Evolutionary conservation across 192 early-diverging fungal species (phyloP).

Genomic region (Cetraspora pellucida): DNA sequence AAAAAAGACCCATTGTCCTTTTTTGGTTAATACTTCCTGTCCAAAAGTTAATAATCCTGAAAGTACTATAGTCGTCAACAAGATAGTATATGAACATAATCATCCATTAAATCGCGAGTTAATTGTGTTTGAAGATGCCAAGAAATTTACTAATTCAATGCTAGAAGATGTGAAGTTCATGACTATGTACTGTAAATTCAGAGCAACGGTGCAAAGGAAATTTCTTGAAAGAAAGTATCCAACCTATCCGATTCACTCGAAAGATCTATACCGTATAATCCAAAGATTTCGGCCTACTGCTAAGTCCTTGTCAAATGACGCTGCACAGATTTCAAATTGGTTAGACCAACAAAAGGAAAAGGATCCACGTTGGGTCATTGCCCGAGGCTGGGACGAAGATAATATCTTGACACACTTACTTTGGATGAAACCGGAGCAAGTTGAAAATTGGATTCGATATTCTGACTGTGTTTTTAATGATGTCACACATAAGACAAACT

Average conservation of each 20-base stretch:
- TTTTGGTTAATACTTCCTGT: constrained; percentile 8
- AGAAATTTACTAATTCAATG: too few species aligned
- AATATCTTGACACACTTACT: not conserved
- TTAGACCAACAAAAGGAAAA: constrained; percentile 5
- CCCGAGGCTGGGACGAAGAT: not conserved
- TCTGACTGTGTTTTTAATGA: constrained; percentile 11
- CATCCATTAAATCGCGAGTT: too few species aligned
- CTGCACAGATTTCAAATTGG: constrained; percentile 7
- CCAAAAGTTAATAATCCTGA: constrained; percentile 1
- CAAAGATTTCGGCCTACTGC: not conserved
- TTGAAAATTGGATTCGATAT: constrained; percentile 9
- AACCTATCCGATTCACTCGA: too few species aligned
- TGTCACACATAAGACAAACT: not conserved
- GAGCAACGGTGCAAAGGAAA: not conserved
- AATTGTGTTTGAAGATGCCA: too few species aligned
- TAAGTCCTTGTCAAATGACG: constrained; percentile 5
- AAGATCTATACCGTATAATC: too few species aligned
- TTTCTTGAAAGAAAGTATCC: too few species aligned
- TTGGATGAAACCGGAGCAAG: not conserved
- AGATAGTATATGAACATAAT: not conserved
- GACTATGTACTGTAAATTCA: constrained; percentile 1
- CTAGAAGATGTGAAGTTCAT: not conserved
- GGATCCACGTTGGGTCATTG: not conserved
- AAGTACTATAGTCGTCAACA: not conserved
- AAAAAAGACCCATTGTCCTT: not conserved